These are phyloP conservation scores for Dothistroma pini DNA, from an alignment of 2,329 filamentous ascomycete species.

Conservation along the genomic window DNA sequence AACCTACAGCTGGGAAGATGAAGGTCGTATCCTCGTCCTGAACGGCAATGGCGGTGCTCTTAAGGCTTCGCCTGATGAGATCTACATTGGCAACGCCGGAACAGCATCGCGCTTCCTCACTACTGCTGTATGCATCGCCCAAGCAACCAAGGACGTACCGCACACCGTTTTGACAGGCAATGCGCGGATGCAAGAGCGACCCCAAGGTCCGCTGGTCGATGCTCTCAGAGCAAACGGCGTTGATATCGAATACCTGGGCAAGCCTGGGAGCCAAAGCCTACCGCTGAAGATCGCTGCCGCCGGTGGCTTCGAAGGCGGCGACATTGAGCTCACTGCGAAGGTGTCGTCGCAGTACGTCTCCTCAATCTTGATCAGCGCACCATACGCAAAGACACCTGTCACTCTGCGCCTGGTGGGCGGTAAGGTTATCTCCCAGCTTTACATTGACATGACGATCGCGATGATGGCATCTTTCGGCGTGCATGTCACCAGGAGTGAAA, in stretches of 20 bases:
- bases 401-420: constrained; percentile 89
- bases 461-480: constrained; percentile 97
- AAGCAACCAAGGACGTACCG: constrained; percentile 56
- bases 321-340: constrained; percentile 88
- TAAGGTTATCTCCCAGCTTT: constrained; percentile 93
- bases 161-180: constrained; percentile 88
- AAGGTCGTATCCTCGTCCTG: constrained; percentile 85
- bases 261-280: constrained; percentile 75
- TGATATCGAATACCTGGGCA: constrained; percentile 79
- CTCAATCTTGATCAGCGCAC: constrained; percentile 92
- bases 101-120: constrained; percentile 95
- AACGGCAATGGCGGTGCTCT: constrained; percentile 86
- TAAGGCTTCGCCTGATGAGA: constrained; percentile 66
- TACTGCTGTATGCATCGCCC: constrained; percentile 81
- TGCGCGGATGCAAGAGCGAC: constrained; percentile 90
- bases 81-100: constrained; percentile 95
- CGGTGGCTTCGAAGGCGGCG: constrained; percentile 76
- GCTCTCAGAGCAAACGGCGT: constrained; percentile 84
- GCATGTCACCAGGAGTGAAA: constrained; percentile 68
- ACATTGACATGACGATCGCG: constrained; percentile 97
- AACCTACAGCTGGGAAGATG: constrained; percentile 88
- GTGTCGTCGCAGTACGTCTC: constrained; percentile 99
- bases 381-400: constrained; percentile 91
- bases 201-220: constrained; percentile 89
- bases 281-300: constrained; percentile 79